phyloP scores from a whole-genome alignment of 352 stramenopile species.

The Phytopythium aichiense region DNA sequence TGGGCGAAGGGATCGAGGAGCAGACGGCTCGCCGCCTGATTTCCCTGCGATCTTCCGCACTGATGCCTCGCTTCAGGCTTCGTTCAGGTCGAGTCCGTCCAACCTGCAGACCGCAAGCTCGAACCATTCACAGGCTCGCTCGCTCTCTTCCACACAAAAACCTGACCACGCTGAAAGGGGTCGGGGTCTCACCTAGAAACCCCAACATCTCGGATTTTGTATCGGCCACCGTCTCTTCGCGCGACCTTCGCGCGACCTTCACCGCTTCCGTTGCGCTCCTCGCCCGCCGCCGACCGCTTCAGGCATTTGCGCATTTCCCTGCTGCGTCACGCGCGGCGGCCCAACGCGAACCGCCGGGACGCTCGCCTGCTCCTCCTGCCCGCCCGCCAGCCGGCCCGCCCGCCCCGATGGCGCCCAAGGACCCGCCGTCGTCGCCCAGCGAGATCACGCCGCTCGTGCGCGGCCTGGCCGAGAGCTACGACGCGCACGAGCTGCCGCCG shows the following conservation, averaged over 20 bases:
- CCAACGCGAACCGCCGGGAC: not conserved
- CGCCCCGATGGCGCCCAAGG: slow-evolving; percentile 19
- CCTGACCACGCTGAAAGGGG: too few relatives aligned
- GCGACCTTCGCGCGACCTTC: slow-evolving; percentile 14
- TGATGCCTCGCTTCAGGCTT: not conserved
- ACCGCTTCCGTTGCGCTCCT: not conserved
- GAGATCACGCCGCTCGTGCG: slow-evolving; percentile 32
- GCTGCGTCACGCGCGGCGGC: not conserved
- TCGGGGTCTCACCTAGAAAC: not conserved
- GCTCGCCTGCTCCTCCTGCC: not conserved
- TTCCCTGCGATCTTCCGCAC: slow-evolving; percentile 1
- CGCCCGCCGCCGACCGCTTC: not conserved
- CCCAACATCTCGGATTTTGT: not conserved
- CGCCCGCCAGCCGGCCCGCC: too few relatives aligned
- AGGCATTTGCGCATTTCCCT: slow-evolving; percentile 13
- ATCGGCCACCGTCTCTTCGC: not conserved
- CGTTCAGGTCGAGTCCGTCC: too few relatives aligned
- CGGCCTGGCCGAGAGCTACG: not conserved
- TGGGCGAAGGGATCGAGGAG: not conserved
- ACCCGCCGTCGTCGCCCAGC: slow-evolving; percentile 9
- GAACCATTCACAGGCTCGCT: not conserved
- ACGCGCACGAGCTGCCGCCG: slow-evolving; percentile 6
- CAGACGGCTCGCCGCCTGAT: not conserved
- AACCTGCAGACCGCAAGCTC: not conserved
- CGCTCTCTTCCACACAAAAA: slow-evolving; percentile 4